These are phyloP conservation scores for Claviceps sp. DNA, from an alignment of 2,329 filamentous ascomycete species.

Conservation along the genomic window DNA sequence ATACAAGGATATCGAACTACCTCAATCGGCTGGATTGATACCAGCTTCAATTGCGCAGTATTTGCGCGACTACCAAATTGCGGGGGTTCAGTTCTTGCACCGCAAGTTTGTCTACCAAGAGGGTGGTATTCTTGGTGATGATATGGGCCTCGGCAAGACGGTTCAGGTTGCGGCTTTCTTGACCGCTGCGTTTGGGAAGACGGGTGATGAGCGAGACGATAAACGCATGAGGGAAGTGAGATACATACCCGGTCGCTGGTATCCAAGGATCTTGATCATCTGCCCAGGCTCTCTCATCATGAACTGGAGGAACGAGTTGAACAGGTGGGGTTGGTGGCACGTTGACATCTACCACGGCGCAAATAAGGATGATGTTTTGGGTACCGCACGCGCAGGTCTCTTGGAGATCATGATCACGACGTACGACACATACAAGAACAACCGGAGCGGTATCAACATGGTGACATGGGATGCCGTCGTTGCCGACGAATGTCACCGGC, in stretches of 20 bases:
- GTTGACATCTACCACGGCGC: conserved; percentile 67
- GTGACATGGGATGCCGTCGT: conserved; percentile 89
- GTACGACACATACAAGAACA: conserved; percentile 78
- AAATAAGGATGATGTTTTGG: conserved; percentile 53
- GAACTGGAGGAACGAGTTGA: conserved; percentile 82
- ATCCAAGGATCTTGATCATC: conserved; percentile 63
- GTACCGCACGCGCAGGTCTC: conserved; percentile 60
- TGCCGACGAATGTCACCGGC: conserved; percentile 81
- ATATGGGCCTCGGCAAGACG: conserved; percentile 96
- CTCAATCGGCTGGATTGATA: conserved; percentile 65
- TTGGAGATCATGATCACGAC: conserved; percentile 91
- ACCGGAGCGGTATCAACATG: conserved; percentile 60
- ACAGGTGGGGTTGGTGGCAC: conserved; percentile 93
- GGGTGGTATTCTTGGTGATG: conserved; percentile 83
- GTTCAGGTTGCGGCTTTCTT: conserved; percentile 92
- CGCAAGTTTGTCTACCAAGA: conserved; percentile 81
- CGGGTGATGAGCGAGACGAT: conserved; percentile 69
- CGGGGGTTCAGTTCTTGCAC: conserved; percentile 75
- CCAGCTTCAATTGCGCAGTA: conserved; percentile 86
- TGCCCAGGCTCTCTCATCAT: conserved; percentile 79
- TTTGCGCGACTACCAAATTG: conserved; percentile 80
- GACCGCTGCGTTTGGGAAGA: conserved; percentile 86
- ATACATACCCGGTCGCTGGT: conserved; percentile 52
- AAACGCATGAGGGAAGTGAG: conserved; percentile 84
- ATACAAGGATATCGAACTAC: conserved; percentile 64